Evolutionary conservation across 2,329 filamentous ascomycete species (phyloP), one percentile per base, ranked within the genome.

Genomic region (Pseudofabraea citricarpa): DNA sequence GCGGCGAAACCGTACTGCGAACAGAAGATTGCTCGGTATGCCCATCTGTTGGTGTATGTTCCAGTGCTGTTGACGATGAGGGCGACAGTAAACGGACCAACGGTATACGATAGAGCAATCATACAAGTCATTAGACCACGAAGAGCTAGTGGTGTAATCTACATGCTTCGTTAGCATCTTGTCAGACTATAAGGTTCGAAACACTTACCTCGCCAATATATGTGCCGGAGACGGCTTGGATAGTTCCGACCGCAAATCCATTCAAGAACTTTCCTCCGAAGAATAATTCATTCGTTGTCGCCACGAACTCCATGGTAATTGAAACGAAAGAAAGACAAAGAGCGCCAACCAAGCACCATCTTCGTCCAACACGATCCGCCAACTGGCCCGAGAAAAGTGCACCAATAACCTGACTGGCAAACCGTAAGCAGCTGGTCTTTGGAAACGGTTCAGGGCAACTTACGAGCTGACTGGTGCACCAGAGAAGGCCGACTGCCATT

Each of bases 231-330:
- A 71, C 71, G 2, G 67, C 70, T 3, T 71, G 67, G n/a, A 72
- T 51, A 32, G 71, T 68, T 19, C 61, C 69, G 46, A 70, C 71
- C 2, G 68, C 64, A 18, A 68, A 52, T 2, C 67, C 62, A 3
- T 71, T 58, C 3, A 71, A 45, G 23, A 74, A 54, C 2, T 71
- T 65, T 4, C 72, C 72, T 2, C 70, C 54, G 46, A 74, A 74
- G 0, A 72, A 49, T 0, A 64, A 64, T 2, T 56, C 64, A 38
- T 66, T 58, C 0, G 59, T 61, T 0, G 53, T 61, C 5, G 56
- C 40, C 1, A 46, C 56, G 4, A 62, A 60, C 36, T 62, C 59
- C 21, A 62, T 42, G 4, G 56, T 59, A 0, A 62, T 53, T 58
- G 0, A 62, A 51, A 55, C 62, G 40, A 64, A 65, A 13, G 64